Evolutionary conservation across 805 yeast genomes (phyloP).

Genomic region (Wickerhamomyces canadensis): DNA sequence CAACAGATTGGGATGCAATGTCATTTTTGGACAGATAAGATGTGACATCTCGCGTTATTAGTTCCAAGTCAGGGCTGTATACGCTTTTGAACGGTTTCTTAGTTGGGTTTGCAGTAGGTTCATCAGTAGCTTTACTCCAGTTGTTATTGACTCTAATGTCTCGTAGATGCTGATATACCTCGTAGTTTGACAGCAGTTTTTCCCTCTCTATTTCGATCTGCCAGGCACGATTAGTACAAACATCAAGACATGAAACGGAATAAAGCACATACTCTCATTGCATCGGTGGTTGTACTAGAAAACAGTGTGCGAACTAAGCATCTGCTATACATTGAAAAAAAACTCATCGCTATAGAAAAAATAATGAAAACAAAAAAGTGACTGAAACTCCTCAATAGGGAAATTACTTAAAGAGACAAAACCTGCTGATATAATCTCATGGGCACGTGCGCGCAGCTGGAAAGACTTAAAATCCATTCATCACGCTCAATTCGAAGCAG

Average conservation of each 20-base stretch:
- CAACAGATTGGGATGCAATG: slow-evolving; percentile 22
- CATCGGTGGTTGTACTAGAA: no score
- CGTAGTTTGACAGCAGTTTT: slow-evolving; percentile 52
- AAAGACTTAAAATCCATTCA: no score
- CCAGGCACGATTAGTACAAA: not conserved
- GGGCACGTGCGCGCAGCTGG: no score
- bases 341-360: no score
- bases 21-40: slow-evolving; percentile 13
- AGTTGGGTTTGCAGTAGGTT: not conserved
- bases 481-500: no score
- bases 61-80: slow-evolving; percentile 30
- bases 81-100: slow-evolving; percentile 21
- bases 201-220: slow-evolving; percentile 42
- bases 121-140: slow-evolving; percentile 21
- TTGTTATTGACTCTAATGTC: slow-evolving; percentile 34
- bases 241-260: not conserved
- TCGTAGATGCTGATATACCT: slow-evolving; percentile 44
- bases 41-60: slow-evolving; percentile 28
- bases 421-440: no score
- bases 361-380: no score
- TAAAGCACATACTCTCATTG: not conserved
- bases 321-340: no score
- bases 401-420: no score
- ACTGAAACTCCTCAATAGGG: not conserved
- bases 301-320: no score